Evolutionary conservation across 106 monocot species (phyloP), one percentile per base, ranked within the genome.

Genomic region (Hemerocallis citrina): DNA sequence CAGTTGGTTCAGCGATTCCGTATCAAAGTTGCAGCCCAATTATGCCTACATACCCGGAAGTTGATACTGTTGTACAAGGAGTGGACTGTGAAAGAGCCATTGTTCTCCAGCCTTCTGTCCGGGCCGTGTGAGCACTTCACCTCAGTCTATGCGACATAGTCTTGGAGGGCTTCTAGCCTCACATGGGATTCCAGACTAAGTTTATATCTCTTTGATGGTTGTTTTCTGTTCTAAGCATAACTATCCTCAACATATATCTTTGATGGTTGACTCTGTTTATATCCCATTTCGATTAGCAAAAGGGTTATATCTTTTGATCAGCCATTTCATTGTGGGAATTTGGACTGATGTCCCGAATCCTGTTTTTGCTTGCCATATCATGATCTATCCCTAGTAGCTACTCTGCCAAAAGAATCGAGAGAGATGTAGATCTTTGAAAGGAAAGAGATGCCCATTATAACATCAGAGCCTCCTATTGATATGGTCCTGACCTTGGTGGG

Each of bases 391-490:
- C 63, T 17, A 45, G 25, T 22, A 27, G 44, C 44, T 72, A 72
- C 34, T 56, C 64, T 55, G 44, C 25, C 57, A 25, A 72, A 72
- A 43, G 46, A 64, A 62, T 19, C 34, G 27, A 17, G 43, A 16
- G 21, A 43, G 24, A 41, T 40, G 21, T 20, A 72, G 63, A 34
- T 16, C 64, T 57, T 64, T 52, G 55, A 34, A 34, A 45, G 63
- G 63, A 72, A 72, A 72, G 45, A 24, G 72, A 72, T 64, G 33
- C 23, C 71, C 64, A 72, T 45, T 61, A 27, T 39, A 21, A n/a
- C 42, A 40, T 22, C 20, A 52, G 14, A 34, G 42, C 56, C 35
- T 43, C 62, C 51, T 35, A 45, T 24, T 72, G n/a, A 19, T 34
- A 22, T 56, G 64, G 63, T 72, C 44, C 62, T 43, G 21, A 52